These are phyloP conservation scores for Tulasnella sp. DNA, from an alignment of 768 basidiomycete genomes.

Conservation along the genomic window DNA sequence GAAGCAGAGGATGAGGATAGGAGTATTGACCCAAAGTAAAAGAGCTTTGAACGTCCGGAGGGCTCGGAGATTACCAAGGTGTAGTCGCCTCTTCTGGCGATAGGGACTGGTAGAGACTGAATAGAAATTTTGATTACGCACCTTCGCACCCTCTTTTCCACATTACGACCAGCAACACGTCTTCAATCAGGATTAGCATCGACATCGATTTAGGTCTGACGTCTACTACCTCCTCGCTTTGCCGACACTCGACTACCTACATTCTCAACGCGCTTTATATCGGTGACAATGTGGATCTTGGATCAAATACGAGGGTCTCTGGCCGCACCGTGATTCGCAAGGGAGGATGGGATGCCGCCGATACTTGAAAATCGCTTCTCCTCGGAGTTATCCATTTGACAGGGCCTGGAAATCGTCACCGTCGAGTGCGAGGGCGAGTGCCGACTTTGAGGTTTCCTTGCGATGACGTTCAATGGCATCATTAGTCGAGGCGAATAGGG, in stretches of 20 bases:
- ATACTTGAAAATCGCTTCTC: no score
- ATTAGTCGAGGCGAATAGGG: conserved; percentile 94
- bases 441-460: conserved; percentile 29
- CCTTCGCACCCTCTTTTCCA: background rate
- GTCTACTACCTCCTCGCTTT: background rate
- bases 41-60: conserved; percentile 13
- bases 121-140: background rate
- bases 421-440: conserved; percentile 38
- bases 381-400: no score
- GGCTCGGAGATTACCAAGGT: conserved; percentile 15
- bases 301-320: background rate
- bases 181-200: background rate
- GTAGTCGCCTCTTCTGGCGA: no score
- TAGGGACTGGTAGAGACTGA: no score
- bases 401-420: conserved; percentile 33
- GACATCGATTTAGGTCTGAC: background rate
- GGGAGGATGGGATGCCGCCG: no score
- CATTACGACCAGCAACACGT: background rate
- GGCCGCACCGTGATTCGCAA: no score
- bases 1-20: background rate
- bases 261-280: background rate
- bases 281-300: background rate
- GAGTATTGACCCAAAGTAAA: background rate
- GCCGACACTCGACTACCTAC: background rate
- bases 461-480: conserved; percentile 62